Percentiles rank a stretch among this genome's conserved stretches.
Conservation (phyloP, 2,329 filamentous ascomycete genomes). For the Fonsecaea pugnacius region DNA sequence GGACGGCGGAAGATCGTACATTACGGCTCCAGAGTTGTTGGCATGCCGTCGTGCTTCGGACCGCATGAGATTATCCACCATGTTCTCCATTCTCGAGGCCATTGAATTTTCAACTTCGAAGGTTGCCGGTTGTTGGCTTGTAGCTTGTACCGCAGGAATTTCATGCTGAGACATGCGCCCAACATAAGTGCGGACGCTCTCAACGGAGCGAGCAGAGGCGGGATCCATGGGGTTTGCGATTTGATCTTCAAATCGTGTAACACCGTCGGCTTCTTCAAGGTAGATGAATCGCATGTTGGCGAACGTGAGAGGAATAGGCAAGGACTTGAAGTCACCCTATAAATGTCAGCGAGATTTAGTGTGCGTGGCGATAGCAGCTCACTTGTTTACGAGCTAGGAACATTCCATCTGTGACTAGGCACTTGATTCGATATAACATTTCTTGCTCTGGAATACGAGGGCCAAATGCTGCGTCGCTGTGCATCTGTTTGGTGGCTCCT, state of each 20-base stretch:
- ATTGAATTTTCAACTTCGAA: conserved; percentile 41
- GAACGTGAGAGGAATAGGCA: conserved; percentile 27
- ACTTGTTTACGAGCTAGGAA: conserved; percentile 49
- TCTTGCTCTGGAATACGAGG: conserved; percentile 57
- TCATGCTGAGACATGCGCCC: conserved; percentile 35
- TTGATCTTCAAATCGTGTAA: not conserved
- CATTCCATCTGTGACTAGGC: conserved; percentile 66
- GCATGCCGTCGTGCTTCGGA: conserved; percentile 44
- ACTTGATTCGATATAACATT: conserved; percentile 68
- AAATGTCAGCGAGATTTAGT: conserved; percentile 19
- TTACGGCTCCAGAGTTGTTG: not conserved
- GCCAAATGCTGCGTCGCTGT: conserved; percentile 24
- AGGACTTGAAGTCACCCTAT: conserved; percentile 23
- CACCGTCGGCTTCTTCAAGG: conserved; percentile 5
- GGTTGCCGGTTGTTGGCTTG: conserved; percentile 23
- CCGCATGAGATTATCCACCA: conserved; percentile 63
- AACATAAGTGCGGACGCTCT: conserved; percentile 47
- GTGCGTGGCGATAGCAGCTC: not conserved
- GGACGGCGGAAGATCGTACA: not conserved
- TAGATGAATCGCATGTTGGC: conserved; percentile 27
- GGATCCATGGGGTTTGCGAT: not conserved
- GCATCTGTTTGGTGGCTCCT: conserved; percentile 55
- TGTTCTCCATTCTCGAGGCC: conserved; percentile 53
- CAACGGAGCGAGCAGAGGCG: not conserved
- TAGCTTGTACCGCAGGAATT: not conserved